Conservation (phyloP, 1,139 yeast species). For the Yamadazyma dushanensis region DNA sequence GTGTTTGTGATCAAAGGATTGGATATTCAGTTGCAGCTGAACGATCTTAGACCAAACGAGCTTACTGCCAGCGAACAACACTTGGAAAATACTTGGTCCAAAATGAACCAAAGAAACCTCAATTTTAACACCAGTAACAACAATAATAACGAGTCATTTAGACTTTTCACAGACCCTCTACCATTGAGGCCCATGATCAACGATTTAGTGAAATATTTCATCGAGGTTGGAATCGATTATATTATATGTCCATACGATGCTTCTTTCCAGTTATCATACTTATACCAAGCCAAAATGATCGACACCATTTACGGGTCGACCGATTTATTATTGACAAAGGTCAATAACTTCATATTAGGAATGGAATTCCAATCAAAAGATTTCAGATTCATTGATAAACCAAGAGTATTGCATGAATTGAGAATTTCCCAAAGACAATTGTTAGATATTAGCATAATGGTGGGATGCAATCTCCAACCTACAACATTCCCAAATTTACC, state of each 20-base stretch:
- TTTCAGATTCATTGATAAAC: slow-evolving; percentile 66
- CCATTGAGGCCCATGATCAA: slow-evolving; percentile 51
- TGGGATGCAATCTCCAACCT: slow-evolving; percentile 80
- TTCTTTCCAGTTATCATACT: slow-evolving; percentile 76
- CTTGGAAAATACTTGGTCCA: slow-evolving; percentile 48
- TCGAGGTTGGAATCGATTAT: slow-evolving; percentile 59
- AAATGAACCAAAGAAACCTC: slow-evolving; percentile 26
- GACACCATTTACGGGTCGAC: slow-evolving; percentile 86
- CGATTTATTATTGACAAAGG: slow-evolving; percentile 63
- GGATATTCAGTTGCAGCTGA: slow-evolving; percentile 35
- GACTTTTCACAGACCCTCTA: slow-evolving; percentile 48
- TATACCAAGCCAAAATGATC: slow-evolving; percentile 54
- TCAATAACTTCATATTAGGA: slow-evolving; percentile 71
- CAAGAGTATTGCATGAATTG: slow-evolving; percentile 60
- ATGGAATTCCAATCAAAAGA: slow-evolving; percentile 67
- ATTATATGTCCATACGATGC: slow-evolving; percentile 83
- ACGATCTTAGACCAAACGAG: slow-evolving; percentile 35
- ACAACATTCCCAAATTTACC: slow-evolving; percentile 59
- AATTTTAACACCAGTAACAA: slow-evolving; percentile 22
- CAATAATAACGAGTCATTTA: slow-evolving; percentile 40
- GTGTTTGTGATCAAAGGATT: slow-evolving; percentile 72
- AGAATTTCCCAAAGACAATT: slow-evolving; percentile 64
- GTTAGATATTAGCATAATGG: slow-evolving; percentile 70
- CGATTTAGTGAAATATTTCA: slow-evolving; percentile 59
- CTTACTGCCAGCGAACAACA: slow-evolving; percentile 48